Evolutionary conservation across 1,284 basidiomycete species (phyloP).

Genomic region (Cutaneotrichosporon cutaneum): DNA sequence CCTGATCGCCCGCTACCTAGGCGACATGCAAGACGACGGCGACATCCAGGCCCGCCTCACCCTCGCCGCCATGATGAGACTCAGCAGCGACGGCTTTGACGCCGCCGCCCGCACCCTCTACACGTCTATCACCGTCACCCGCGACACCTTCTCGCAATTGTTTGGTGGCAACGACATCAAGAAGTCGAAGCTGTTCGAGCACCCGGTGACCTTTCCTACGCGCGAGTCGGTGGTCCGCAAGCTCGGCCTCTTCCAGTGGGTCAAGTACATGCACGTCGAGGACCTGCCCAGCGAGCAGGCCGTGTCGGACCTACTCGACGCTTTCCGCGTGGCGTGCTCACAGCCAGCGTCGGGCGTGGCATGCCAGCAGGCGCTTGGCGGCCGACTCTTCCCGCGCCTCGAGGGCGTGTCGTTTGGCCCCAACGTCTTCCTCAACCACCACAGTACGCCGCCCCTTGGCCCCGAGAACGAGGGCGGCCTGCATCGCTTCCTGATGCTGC

Average conservation of each 20-base stretch:
- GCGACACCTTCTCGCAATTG: not conserved
- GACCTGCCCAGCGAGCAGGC: constrained; percentile 6
- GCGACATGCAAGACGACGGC: not conserved
- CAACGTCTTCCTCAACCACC: constrained; percentile 8
- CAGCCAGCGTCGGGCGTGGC: not conserved
- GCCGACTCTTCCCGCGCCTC: constrained; percentile 2
- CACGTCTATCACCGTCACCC: not conserved
- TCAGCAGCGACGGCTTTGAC: not conserved
- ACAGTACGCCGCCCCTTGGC: constrained; percentile 2
- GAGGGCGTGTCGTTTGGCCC: not conserved
- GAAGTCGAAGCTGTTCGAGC: constrained; percentile 1
- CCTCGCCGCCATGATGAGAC: not conserved
- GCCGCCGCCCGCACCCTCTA: constrained; percentile 6
- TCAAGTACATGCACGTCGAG: not conserved
- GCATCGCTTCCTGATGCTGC: constrained; percentile 4
- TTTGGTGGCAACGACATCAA: constrained; percentile 4
- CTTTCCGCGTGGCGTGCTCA: constrained; percentile 5
- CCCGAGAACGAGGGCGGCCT: not conserved
- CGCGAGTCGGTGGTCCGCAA: constrained; percentile 2
- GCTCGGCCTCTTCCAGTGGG: constrained; percentile 6
- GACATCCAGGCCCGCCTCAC: not conserved
- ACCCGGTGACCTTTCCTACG: constrained; percentile 1
- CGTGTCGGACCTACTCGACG: not conserved
- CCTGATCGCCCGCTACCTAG: not conserved
- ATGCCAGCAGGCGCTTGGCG: not conserved